These are phyloP conservation scores for Cercospora nicotianae DNA, from an alignment of 2,329 filamentous ascomycete genomes.

Conservation along the genomic window DNA sequence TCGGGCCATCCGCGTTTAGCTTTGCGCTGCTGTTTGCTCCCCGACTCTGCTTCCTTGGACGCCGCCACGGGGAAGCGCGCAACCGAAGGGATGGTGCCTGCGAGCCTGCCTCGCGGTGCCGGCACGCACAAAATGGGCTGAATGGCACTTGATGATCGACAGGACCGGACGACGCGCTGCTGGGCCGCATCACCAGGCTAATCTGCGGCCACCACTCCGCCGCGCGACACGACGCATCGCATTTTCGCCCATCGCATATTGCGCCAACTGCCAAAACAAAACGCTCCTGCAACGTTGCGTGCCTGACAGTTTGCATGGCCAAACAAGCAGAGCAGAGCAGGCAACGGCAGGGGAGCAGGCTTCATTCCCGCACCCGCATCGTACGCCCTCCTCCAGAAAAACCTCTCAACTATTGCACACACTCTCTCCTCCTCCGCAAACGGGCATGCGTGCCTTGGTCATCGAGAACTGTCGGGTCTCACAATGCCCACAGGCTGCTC, in stretches of 20 bases:
- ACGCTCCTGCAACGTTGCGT: neutral
- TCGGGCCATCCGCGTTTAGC: constrained; percentile 1
- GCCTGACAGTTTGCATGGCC: neutral
- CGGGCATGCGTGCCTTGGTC: neutral
- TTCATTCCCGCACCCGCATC: neutral
- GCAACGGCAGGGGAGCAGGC: neutral
- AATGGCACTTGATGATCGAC: constrained; percentile 16
- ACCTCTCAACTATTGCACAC: neutral
- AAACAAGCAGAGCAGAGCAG: neutral
- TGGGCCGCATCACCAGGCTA: neutral
- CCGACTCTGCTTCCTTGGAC: neutral
- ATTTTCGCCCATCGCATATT: neutral
- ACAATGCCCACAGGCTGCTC: neutral
- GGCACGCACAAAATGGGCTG: neutral
- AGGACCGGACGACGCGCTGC: constrained; percentile 8
- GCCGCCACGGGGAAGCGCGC: constrained; percentile 14
- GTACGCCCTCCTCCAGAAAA: neutral
- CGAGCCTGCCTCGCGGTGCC: neutral
- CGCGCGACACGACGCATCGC: neutral
- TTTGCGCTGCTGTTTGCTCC: neutral
- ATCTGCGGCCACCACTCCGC: neutral
- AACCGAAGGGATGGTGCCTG: constrained; percentile 5
- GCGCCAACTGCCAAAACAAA: neutral
- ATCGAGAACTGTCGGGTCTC: constrained; percentile 1
- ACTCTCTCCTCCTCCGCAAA: neutral